A percentile compares a stretch with the other conserved stretches of the same genome.
phyloP scores from a whole-genome alignment of 2,329 filamentous ascomycete species.

The Fonsecaea pedrosoi region DNA sequence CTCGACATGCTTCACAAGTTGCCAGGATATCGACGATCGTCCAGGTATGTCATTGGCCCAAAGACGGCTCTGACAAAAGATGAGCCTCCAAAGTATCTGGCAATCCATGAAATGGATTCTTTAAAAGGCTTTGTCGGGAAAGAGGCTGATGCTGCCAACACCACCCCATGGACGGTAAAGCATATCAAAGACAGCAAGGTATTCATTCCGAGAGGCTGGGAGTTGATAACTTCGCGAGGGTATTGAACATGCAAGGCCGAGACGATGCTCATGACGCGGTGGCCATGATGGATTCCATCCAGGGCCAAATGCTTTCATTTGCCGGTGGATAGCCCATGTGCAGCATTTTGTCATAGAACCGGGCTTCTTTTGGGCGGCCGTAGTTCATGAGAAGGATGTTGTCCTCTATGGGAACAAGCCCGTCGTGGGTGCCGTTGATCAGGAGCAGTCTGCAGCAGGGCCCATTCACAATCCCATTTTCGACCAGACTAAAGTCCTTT shows the following conservation, averaged over 20 bases:
- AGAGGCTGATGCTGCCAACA: slow-evolving; percentile 30
- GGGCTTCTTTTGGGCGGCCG: slow-evolving; percentile 69
- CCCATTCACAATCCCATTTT: slow-evolving; percentile 63
- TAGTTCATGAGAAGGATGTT: slow-evolving; percentile 69
- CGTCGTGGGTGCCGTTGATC: slow-evolving; percentile 68
- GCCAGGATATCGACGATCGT: slow-evolving; percentile 79
- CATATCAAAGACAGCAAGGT: slow-evolving; percentile 29
- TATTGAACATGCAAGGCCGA: slow-evolving; percentile 14
- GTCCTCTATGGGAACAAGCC: slow-evolving; percentile 72
- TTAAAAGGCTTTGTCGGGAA: slow-evolving; percentile 64
- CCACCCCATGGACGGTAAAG: slow-evolving; percentile 31
- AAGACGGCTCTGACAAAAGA: slow-evolving; percentile 48
- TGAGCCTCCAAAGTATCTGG: slow-evolving; percentile 61
- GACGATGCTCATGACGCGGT: slow-evolving; percentile 18
- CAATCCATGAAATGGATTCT: slow-evolving; percentile 74
- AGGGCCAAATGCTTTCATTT: slow-evolving; percentile 38
- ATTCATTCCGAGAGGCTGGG: slow-evolving; percentile 29
- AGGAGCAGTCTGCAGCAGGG: slow-evolving; percentile 65
- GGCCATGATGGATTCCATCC: slow-evolving; percentile 39
- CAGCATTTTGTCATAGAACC: slow-evolving; percentile 66
- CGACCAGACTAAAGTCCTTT: slow-evolving; percentile 68
- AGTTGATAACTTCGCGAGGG: slow-evolving; percentile 26
- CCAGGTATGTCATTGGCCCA: slow-evolving; percentile 68
- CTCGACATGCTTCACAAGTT: slow-evolving; percentile 73
- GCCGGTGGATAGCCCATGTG: slow-evolving; percentile 71